Evolutionary conservation across 78 protist genomes (phyloP), one percentile per base, ranked within the genome.

Genomic region (Dictyostelium capitatum): DNA sequence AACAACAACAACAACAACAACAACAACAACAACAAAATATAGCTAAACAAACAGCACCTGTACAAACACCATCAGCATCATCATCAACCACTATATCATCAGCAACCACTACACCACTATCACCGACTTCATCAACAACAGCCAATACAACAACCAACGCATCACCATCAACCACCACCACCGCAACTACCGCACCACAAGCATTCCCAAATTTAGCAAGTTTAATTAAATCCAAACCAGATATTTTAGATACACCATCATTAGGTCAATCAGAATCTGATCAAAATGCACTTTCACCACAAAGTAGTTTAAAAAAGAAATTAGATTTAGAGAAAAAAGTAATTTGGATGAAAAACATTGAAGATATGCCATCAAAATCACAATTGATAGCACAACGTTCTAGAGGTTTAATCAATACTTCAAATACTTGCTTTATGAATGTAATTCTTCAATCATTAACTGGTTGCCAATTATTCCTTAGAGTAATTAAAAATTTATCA

Each of bases 401-500:
- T 9, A 87, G 73, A 64, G 93, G 93, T 65, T 50, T 87, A 32
- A 54, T 87, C 3, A 87, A 87, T 51, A 87, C 75, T n/a, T 74
- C 93, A 7, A 87, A 87, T n/a, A 87, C 84, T 11, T 87, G 93
- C 50, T 87, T 87, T 32, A 87, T 87, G 93, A 87, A 87, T 77
- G 93, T 87, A 17, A 62, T 82, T 5, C 62, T 80, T 62, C 75
- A 80, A 62, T 50, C 73, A 1, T 80, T 80, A 46, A 80, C 43
- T 41, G 75, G 87, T 46, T 80, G 87, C 47, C 53, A 80, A 62
- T 43, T 50, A 2, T 80, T 80, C 30, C 46, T 80, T 20, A 77
- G 79, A 54, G 54, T 78, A 50, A 25, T 87, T 64, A 77, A 77
- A 77, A 62, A 50, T 57, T 19, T 87, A 28, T 59, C 64, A 57